These are phyloP conservation scores for Venustampulla echinocandica DNA, from an alignment of 495 filamentous ascomycete species.

Conservation along the genomic window DNA sequence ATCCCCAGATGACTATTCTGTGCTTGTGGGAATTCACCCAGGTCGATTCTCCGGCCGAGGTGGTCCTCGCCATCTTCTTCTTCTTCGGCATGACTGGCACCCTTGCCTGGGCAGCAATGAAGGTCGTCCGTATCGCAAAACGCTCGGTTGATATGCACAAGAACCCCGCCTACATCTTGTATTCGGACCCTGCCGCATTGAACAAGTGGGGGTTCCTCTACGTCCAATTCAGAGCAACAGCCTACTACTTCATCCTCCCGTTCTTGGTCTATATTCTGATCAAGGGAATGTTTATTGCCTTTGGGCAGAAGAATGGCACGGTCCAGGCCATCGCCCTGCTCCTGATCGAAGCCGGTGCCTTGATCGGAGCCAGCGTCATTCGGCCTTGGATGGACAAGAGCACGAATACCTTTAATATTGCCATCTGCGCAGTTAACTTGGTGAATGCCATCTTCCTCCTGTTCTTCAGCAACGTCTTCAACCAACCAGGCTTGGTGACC, in stretches of 20 bases:
- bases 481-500: constrained; percentile 75
- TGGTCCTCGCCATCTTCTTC: constrained; percentile 85
- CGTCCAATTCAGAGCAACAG: constrained; percentile 91
- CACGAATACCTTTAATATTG: constrained; percentile 94
- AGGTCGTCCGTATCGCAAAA: constrained; percentile 82
- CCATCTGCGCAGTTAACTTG: constrained; percentile 85
- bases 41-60: constrained; percentile 76
- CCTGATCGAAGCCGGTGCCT: constrained; percentile 71
- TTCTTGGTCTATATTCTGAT: constrained; percentile 68
- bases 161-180: constrained; percentile 95
- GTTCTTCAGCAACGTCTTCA: constrained; percentile 75
- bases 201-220: constrained; percentile 99
- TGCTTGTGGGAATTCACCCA: constrained; percentile 92
- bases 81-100: constrained; percentile 71
- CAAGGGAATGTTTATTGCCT: constrained; percentile 87
- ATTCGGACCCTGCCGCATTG: constrained; percentile 82
- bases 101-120: constrained; percentile 79
- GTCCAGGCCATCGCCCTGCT: constrained; percentile 80
- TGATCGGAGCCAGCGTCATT: constrained; percentile 71
- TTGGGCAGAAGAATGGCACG: constrained; percentile 63
- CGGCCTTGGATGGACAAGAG: constrained; percentile 99
- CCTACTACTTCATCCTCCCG: constrained; percentile 94
- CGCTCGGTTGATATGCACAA: constrained; percentile 86
- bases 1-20: constrained; percentile 83
- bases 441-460: constrained; percentile 81